Percentiles rank a stretch among this genome's conserved stretches.
Conservation (phyloP, 176 grass and related monocot species). For the Carex scoparia region DNA sequence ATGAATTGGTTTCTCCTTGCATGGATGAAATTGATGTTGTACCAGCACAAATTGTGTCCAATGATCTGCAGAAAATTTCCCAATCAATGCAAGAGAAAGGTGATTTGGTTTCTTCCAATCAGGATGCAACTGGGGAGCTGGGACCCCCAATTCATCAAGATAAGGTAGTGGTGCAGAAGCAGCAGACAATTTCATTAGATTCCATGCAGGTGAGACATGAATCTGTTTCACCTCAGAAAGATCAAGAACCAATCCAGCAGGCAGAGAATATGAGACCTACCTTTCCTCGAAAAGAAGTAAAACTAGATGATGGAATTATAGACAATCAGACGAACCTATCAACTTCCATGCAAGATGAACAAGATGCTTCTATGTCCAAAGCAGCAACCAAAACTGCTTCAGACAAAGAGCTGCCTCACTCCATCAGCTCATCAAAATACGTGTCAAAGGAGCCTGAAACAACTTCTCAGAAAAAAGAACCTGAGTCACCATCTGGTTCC, state of each 20-base stretch:
- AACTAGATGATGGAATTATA: not conserved
- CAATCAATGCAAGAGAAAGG: slow-evolving; percentile 9
- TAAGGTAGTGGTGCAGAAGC: slow-evolving; percentile 4
- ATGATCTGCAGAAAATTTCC: not conserved
- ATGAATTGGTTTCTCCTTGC: not conserved
- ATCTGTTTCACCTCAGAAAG: slow-evolving; percentile 6
- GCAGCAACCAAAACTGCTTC: not conserved
- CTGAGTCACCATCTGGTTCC: not conserved
- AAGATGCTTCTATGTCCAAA: not conserved
- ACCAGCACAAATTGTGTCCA: not conserved
- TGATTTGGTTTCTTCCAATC: not conserved
- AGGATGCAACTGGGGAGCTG: not conserved
- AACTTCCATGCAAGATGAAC: not conserved
- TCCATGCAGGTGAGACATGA: not conserved
- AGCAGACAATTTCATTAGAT: not conserved
- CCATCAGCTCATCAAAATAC: not conserved
- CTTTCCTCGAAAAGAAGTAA: not conserved
- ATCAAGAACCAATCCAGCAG: not conserved
- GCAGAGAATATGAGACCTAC: not conserved
- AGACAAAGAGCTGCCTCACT: not conserved
- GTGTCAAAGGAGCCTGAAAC: not conserved
- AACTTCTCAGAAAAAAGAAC: not conserved
- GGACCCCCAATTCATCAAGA: slow-evolving; percentile 6
- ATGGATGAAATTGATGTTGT: not conserved
- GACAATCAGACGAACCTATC: not conserved